Evolutionary conservation across 73 alveolate species (phyloP).

Genomic region (Uronychia setigera): DNA sequence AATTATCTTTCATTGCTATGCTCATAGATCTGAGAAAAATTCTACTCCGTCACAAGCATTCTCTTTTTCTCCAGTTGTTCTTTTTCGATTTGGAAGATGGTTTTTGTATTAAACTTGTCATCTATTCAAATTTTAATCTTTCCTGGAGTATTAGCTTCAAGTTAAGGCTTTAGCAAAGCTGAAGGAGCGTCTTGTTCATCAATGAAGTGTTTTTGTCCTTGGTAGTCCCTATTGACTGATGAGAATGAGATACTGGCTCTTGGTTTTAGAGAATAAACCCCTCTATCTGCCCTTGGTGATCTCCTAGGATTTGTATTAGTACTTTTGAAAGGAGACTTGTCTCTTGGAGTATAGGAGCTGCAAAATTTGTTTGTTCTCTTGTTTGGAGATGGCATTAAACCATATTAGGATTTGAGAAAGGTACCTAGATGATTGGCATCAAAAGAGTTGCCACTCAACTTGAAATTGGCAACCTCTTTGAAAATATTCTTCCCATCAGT

Average conservation of each 20-base stretch:
- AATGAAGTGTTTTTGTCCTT: not conserved
- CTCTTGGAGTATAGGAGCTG: too few relatives aligned
- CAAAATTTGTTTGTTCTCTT: not conserved
- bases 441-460: slow-evolving; percentile 24
- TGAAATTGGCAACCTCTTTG: slow-evolving; percentile 33
- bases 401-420: not conserved
- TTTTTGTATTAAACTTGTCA: too few relatives aligned
- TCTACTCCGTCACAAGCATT: not conserved
- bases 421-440: slow-evolving; percentile 34
- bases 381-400: slow-evolving; percentile 9
- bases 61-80: slow-evolving; percentile 9
- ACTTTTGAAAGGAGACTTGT: too few relatives aligned
- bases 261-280: too few relatives aligned
- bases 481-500: too few relatives aligned
- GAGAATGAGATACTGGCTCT: slow-evolving; percentile 7
- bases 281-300: too few relatives aligned
- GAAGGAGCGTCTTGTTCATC: slow-evolving; percentile 38
- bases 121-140: not conserved
- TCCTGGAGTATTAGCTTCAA: not conserved
- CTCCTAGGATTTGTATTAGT: too few relatives aligned
- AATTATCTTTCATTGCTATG: slow-evolving; percentile 7
- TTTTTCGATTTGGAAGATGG: slow-evolving; percentile 5
- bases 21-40: not conserved
- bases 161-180: not conserved
- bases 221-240: slow-evolving; percentile 21